phyloP scores from a whole-genome alignment of 2,329 filamentous ascomycete genomes.

The Alternaria triticimaculans region DNA sequence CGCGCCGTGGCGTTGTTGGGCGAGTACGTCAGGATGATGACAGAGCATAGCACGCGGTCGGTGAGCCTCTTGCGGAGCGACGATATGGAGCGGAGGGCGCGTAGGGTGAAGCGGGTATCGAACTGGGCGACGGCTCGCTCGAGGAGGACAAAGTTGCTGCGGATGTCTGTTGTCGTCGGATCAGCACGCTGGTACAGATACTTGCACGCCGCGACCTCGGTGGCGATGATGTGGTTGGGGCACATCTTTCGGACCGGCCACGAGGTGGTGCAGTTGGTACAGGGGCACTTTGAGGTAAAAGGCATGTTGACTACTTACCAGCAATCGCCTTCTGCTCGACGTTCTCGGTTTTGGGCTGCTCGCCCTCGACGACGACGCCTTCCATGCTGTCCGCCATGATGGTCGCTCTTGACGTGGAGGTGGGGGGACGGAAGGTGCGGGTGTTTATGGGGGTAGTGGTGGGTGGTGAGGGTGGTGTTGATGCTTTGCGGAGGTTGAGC shows the following conservation, averaged over 20 bases:
- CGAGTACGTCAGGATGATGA: conserved; percentile 81
- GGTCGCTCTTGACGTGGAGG: conserved; percentile 22
- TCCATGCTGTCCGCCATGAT: conserved; percentile 61
- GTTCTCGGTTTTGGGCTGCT: conserved; percentile 51
- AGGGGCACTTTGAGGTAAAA: conserved; percentile 33
- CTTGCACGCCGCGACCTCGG: conserved; percentile 35
- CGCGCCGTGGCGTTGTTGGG: conserved; percentile 71
- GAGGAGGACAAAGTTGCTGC: conserved; percentile 88
- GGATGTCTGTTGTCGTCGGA: conserved; percentile 73
- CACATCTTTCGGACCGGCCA: conserved; percentile 37
- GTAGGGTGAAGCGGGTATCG: conserved; percentile 91
- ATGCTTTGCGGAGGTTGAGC: conserved; percentile 27
- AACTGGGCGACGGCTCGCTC: conserved; percentile 92
- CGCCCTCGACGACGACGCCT: conserved; percentile 52
- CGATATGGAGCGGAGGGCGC: conserved; percentile 93
- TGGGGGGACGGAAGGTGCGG: conserved; percentile 23
- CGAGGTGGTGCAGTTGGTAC: conserved; percentile 25
- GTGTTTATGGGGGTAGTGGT: conserved; percentile 12
- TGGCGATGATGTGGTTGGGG: conserved; percentile 38
- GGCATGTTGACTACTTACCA: conserved; percentile 41
- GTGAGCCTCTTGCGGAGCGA: conserved; percentile 91
- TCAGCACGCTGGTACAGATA: conserved; percentile 42
- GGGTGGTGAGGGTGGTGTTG: conserved; percentile 25
- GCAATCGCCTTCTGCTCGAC: conserved; percentile 50
- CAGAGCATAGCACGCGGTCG: conserved; percentile 79